These are phyloP conservation scores for Protomyces inouyei DNA, from an alignment of 1,139 yeast species.

Conservation along the genomic window DNA sequence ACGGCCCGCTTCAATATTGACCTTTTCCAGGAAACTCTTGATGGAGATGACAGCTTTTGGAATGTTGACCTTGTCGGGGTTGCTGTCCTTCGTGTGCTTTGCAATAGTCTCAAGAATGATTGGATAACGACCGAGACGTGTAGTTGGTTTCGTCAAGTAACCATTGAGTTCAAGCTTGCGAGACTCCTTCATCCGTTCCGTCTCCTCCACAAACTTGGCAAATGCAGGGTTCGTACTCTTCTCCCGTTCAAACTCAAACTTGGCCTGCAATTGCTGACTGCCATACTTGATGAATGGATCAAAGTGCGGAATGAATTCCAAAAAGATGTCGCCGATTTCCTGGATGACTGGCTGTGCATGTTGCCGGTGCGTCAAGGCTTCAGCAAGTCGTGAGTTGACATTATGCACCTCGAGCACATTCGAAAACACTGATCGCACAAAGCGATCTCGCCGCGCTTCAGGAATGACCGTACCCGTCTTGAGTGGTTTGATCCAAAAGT, in stretches of 20 bases:
- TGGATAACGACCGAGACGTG: slow-evolving; percentile 93
- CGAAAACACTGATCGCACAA: slow-evolving; percentile 85
- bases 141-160: slow-evolving; percentile 89
- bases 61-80: slow-evolving; percentile 68
- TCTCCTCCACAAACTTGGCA: slow-evolving; percentile 87
- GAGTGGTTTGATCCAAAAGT: slow-evolving; percentile 88
- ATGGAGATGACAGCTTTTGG: slow-evolving; percentile 71
- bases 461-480: slow-evolving; percentile 83
- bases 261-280: slow-evolving; percentile 94
- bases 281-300: slow-evolving; percentile 91
- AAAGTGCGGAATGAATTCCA: slow-evolving; percentile 77
- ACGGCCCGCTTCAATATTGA: slow-evolving; percentile 87
- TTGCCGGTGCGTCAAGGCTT: slow-evolving; percentile 82
- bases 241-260: slow-evolving; percentile 92
- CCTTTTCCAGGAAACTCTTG: slow-evolving; percentile 68
- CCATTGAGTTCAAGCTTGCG: slow-evolving; percentile 88
- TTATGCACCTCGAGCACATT: slow-evolving; percentile 83
- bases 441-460: slow-evolving; percentile 80
- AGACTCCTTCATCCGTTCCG: slow-evolving; percentile 82
- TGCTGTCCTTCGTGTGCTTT: slow-evolving; percentile 70
- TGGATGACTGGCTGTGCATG: slow-evolving; percentile 81
- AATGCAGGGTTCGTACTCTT: slow-evolving; percentile 83
- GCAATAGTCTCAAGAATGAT: slow-evolving; percentile 74
- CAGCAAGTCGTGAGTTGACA: slow-evolving; percentile 78
- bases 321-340: slow-evolving; percentile 78